phyloP scores from a whole-genome alignment of 345 rosid species.

The Moringa oleifera region DNA sequence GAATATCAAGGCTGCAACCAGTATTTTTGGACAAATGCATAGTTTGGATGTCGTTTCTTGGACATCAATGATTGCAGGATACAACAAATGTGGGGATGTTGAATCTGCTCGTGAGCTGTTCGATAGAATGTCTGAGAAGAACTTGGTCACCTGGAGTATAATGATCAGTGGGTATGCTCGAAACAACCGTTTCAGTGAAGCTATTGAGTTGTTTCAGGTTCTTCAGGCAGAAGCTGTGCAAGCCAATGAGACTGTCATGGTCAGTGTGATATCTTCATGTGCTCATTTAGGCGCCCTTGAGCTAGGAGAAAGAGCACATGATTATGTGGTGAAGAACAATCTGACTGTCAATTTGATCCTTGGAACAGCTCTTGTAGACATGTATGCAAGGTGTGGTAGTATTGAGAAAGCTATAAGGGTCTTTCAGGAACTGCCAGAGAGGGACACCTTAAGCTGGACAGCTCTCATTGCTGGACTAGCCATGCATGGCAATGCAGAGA shows the following conservation, averaged over 20 bases:
- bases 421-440: conserved; percentile 41
- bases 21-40: conserved; percentile 31
- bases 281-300: conserved; percentile 65
- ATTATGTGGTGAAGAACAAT: conserved; percentile 37
- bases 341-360: conserved; percentile 47
- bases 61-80: conserved; percentile 64
- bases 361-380: conserved; percentile 66
- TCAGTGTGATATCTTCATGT: conserved; percentile 60
- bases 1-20: conserved; percentile 39
- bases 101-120: conserved; percentile 54
- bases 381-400: conserved; percentile 70
- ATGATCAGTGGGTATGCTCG: conserved; percentile 66
- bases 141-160: conserved; percentile 66
- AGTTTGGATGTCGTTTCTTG: conserved; percentile 57
- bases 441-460: conserved; percentile 64
- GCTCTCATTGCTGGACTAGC: conserved; percentile 64
- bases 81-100: conserved; percentile 36
- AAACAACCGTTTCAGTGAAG: conserved; percentile 38
- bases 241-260: conserved; percentile 70
- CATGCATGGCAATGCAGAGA: conserved; percentile 50
- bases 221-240: conserved; percentile 39
- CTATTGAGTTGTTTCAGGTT: conserved; percentile 42
- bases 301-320: conserved; percentile 50
- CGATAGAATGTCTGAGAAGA: conserved; percentile 68
- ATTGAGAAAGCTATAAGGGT: conserved; percentile 47